Percentiles rank a stretch among this genome's conserved stretches.
Conservation (phyloP, 352 stramenopile genomes). For the Globisporangium parvum region DNA sequence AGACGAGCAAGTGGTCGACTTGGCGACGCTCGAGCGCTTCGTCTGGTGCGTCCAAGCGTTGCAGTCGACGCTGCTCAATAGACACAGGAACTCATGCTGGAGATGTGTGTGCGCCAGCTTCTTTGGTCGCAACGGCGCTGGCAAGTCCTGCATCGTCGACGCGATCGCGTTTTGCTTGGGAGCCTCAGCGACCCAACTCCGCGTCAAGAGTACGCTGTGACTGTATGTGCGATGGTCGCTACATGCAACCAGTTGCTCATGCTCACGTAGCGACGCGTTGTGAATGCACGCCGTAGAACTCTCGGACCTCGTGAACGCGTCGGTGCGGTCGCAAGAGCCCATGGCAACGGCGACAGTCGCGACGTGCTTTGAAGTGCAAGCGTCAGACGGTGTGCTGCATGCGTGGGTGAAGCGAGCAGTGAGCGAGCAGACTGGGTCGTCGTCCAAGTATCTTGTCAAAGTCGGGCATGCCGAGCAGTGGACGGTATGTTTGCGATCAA, state of each 20-base stretch:
- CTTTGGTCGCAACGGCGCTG: slow-evolving; percentile 6
- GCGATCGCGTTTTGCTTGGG: slow-evolving; percentile 8
- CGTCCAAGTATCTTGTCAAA: neutral
- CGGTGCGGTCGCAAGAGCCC: neutral
- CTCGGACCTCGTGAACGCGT: slow-evolving; percentile 1
- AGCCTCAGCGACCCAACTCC: slow-evolving; percentile 2
- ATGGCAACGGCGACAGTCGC: neutral
- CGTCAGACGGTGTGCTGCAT: neutral
- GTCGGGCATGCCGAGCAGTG: neutral
- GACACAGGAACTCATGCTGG: neutral
- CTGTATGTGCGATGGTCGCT: too few species aligned
- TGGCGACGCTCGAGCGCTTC: neutral
- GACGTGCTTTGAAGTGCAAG: neutral
- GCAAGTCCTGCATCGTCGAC: slow-evolving; percentile 10
- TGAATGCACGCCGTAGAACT: neutral
- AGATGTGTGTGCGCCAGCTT: neutral
- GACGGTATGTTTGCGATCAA: neutral
- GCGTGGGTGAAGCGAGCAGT: neutral
- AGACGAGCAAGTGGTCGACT: neutral
- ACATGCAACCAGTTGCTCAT: neutral
- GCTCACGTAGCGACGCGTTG: neutral
- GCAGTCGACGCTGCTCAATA: too few species aligned
- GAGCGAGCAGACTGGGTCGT: neutral
- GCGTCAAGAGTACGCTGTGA: slow-evolving; percentile 1
- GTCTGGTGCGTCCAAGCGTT: neutral